phyloP scores from a whole-genome alignment of 768 basidiomycete genomes.

The Galerina sulciceps region DNA sequence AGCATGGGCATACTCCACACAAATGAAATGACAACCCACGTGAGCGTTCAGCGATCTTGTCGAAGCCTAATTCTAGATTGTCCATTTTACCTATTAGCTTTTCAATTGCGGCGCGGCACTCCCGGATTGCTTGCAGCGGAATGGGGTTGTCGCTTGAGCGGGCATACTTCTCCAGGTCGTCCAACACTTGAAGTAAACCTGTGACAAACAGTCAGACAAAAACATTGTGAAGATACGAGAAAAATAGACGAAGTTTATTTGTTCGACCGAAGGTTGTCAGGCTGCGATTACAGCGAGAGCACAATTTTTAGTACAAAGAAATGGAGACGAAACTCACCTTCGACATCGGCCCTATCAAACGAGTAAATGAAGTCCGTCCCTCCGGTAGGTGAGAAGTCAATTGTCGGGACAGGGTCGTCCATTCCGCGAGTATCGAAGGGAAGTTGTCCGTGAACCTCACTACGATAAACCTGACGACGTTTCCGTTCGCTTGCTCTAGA shows the following conservation, averaged over 20 bases:
- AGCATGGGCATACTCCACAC: background rate
- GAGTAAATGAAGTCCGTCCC: constrained; percentile 65
- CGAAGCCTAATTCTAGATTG: constrained; percentile 77
- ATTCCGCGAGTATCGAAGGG: constrained; percentile 86
- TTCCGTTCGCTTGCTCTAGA: constrained; percentile 76
- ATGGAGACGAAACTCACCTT: constrained; percentile 50
- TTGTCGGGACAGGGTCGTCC: constrained; percentile 77
- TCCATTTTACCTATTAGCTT: constrained; percentile 82
- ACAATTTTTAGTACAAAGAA: constrained; percentile 13
- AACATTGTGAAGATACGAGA: background rate
- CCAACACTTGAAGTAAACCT: constrained; percentile 67
- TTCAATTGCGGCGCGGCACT: constrained; percentile 65
- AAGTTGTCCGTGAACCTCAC: constrained; percentile 82
- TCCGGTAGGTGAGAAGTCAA: constrained; percentile 80
- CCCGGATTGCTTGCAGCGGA: constrained; percentile 59
- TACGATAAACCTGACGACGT: constrained; percentile 82
- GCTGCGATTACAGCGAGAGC: background rate
- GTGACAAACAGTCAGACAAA: constrained; percentile 9
- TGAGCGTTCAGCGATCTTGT: constrained; percentile 84
- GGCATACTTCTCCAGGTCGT: constrained; percentile 67
- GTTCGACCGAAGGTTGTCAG: background rate
- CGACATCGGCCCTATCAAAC: constrained; percentile 73
- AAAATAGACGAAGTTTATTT: background rate
- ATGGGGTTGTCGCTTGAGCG: constrained; percentile 46
- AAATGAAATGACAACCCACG: constrained; percentile 48